Evolutionary conservation across 805 yeast species (phyloP).

Genomic region (Yamadazyma akitaensis): DNA sequence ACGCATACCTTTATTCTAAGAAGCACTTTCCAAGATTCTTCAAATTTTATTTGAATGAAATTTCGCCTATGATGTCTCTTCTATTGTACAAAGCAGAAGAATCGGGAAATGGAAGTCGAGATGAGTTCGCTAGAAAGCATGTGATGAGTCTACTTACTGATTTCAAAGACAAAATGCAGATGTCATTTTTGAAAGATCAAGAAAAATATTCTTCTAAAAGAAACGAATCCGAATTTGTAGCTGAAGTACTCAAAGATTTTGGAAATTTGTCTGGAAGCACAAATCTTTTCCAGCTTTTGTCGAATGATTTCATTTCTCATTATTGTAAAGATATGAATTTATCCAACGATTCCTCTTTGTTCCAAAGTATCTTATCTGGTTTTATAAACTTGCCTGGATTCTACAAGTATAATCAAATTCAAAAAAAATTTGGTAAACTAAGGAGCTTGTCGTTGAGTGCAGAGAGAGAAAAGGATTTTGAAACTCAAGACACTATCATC

Average conservation of each 20-base stretch:
- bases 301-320: conserved; percentile 39
- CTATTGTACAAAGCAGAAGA: conserved; percentile 18
- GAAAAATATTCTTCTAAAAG: conserved; percentile 11
- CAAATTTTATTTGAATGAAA: conserved; percentile 28
- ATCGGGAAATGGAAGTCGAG: conserved; percentile 8
- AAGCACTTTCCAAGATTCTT: conserved; percentile 33
- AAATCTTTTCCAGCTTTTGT: conserved; percentile 30
- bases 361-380: conserved; percentile 40
- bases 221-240: conserved; percentile 27
- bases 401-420: conserved; percentile 39
- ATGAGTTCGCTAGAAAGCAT: conserved; percentile 16
- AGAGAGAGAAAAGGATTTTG: not conserved
- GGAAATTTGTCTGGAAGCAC: conserved; percentile 26
- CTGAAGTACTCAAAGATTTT: conserved; percentile 29
- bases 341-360: conserved; percentile 39
- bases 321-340: conserved; percentile 36
- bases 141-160: conserved; percentile 19
- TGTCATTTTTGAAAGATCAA: conserved; percentile 16
- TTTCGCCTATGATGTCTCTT: conserved; percentile 34
- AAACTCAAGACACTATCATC: not conserved
- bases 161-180: conserved; percentile 23
- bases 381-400: conserved; percentile 40
- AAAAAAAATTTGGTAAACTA: conserved; percentile 23
- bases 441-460: conserved; percentile 3
- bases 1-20: conserved; percentile 37